phyloP scores from a whole-genome alignment of 2,329 filamentous ascomycete species.

The Tolypocladium capitatum region DNA sequence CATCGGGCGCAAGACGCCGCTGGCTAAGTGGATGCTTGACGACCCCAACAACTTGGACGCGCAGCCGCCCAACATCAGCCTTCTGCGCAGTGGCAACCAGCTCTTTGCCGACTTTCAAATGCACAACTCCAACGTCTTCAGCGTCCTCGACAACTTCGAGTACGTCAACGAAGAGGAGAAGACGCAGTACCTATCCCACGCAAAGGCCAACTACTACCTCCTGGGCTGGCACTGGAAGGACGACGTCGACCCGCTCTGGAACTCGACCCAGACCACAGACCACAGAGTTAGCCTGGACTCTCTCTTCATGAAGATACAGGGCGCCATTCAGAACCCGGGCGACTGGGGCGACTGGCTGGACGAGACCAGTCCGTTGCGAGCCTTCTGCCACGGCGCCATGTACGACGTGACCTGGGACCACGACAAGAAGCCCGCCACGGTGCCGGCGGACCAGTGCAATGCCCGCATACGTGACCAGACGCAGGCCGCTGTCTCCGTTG shows the following conservation, averaged over 20 bases:
- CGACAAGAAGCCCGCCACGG: conserved; percentile 11
- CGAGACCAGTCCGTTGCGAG: conserved; percentile 4
- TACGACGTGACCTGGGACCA: conserved; percentile 24
- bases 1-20: conserved; percentile 19
- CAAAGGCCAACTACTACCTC: conserved; percentile 23
- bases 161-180: conserved; percentile 10
- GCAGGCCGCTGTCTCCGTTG: conserved; percentile 16
- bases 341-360: conserved; percentile 5
- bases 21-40: conserved; percentile 3
- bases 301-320: conserved; percentile 10
- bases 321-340: background rate
- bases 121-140: conserved; percentile 28
- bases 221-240: conserved; percentile 24
- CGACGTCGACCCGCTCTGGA: conserved; percentile 10
- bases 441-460: conserved; percentile 17
- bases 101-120: conserved; percentile 27
- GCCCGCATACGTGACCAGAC: conserved; percentile 8
- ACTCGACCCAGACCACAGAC: background rate
- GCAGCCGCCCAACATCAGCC: conserved; percentile 3
- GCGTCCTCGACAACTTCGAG: conserved; percentile 24
- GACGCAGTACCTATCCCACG: conserved; percentile 10
- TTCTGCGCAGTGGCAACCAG: conserved; percentile 14
- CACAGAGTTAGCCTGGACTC: conserved; percentile 7
- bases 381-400: conserved; percentile 22
- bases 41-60: background rate